Evolutionary conservation across 1,284 basidiomycete genomes (phyloP).

Genomic region (Trametes versicolor): DNA sequence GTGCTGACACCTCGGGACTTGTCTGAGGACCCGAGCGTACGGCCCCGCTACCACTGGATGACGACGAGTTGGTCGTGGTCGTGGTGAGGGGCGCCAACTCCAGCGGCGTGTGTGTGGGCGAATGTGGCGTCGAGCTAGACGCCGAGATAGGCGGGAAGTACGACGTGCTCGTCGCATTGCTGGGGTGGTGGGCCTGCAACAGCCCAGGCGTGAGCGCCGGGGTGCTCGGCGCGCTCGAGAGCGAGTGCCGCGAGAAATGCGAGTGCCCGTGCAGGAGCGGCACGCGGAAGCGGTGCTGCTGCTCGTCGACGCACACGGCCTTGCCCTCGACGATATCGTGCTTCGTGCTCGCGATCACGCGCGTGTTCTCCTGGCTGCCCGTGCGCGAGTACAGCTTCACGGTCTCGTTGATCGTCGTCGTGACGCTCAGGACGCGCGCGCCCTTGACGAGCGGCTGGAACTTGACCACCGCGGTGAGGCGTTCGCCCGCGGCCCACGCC

Average conservation of each 20-base stretch:
- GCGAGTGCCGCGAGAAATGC: constrained; percentile 29
- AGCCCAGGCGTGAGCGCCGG: constrained; percentile 29
- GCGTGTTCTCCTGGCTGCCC: constrained; percentile 68
- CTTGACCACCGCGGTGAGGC: constrained; percentile 83
- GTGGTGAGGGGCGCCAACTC: constrained; percentile 44
- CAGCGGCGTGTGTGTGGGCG: constrained; percentile 32
- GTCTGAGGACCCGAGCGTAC: constrained; percentile 15
- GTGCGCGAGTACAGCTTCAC: constrained; percentile 70
- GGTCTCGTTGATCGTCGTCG: constrained; percentile 80
- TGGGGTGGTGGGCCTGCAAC: constrained; percentile 23
- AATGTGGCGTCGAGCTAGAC: constrained; percentile 30
- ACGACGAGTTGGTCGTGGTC: constrained; percentile 41
- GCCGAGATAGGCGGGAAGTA: constrained; percentile 34
- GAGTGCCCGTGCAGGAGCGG: constrained; percentile 41
- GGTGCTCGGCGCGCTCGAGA: constrained; percentile 27
- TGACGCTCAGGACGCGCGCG: constrained; percentile 73
- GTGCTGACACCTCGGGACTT: constrained; percentile 20
- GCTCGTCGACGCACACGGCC: constrained; percentile 58
- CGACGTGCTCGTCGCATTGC: constrained; percentile 11
- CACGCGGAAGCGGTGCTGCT: constrained; percentile 45
- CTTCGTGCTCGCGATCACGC: constrained; percentile 69
- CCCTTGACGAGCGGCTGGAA: constrained; percentile 91
- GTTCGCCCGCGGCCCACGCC: constrained; percentile 92
- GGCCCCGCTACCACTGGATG: constrained; percentile 36
- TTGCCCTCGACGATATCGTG: constrained; percentile 79